Evolutionary conservation across 805 yeast genomes (phyloP).

Genomic region (Starmerella scarabaei): DNA sequence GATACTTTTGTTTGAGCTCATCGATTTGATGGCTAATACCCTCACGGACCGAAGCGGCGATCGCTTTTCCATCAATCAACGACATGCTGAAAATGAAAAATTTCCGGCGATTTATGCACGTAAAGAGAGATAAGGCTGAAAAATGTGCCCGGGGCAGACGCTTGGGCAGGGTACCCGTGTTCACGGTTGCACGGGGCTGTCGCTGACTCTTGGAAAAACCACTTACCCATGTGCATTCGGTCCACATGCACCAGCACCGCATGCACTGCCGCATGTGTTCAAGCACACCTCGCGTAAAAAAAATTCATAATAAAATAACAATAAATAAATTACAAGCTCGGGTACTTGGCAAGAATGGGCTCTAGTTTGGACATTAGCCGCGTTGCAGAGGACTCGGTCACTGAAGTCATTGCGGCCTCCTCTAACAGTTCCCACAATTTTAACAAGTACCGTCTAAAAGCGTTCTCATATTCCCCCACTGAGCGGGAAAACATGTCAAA

Average conservation of each 20-base stretch:
- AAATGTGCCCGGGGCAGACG: too few relatives aligned
- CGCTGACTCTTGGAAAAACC: neutral
- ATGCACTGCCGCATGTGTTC: too few relatives aligned
- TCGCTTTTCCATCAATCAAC: constrained; percentile 51
- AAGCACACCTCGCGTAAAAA: too few relatives aligned
- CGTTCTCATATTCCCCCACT: constrained; percentile 25
- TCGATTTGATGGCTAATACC: constrained; percentile 39
- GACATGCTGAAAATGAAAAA: constrained; percentile 12
- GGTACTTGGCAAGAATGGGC: constrained; percentile 1
- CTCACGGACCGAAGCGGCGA: constrained; percentile 41
- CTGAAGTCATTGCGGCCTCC: constrained; percentile 3
- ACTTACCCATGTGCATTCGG: too few relatives aligned
- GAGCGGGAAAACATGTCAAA: constrained; percentile 22
- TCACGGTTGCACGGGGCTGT: neutral
- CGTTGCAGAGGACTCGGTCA: constrained; percentile 4
- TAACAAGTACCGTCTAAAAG: constrained; percentile 28
- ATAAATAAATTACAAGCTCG: neutral
- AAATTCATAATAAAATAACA: neutral
- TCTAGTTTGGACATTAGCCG: constrained; percentile 5
- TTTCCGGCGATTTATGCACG: neutral
- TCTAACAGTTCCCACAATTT: constrained; percentile 7
- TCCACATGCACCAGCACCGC: too few relatives aligned
- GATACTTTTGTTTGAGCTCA: constrained; percentile 30
- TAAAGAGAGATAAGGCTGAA: too few relatives aligned
- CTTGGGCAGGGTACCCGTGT: neutral